phyloP scores from a whole-genome alignment of 768 basidiomycete genomes.

The Hypsizygus marmoreus region DNA sequence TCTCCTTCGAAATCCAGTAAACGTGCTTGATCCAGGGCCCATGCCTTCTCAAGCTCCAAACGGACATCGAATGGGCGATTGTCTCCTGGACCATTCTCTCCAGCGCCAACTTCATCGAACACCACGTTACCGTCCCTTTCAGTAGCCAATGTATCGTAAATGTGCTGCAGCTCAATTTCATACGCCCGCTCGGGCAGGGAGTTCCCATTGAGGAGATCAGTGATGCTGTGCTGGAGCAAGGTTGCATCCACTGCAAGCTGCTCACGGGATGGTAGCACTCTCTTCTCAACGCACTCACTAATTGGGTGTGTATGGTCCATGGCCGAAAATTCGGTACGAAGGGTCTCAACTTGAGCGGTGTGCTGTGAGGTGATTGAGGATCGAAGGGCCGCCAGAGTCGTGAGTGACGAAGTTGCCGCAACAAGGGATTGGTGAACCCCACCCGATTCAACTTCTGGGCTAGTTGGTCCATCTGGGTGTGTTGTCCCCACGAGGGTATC shows the following conservation, averaged over 20 bases:
- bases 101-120: constrained; percentile 2
- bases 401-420: constrained; percentile 3
- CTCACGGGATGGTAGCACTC: not conserved
- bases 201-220: too few species aligned
- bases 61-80: constrained; percentile 28
- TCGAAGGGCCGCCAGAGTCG: constrained; percentile 13
- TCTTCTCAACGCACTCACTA: too few species aligned
- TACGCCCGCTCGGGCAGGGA: too few species aligned
- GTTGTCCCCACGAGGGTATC: constrained; percentile 5
- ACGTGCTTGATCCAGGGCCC: constrained; percentile 29
- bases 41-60: constrained; percentile 29
- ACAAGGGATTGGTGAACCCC: not conserved
- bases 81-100: too few species aligned
- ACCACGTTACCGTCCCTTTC: constrained; percentile 3
- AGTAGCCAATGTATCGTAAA: too few species aligned
- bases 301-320: too few species aligned
- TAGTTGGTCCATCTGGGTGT: not conserved
- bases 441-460: not conserved
- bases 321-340: constrained; percentile 1
- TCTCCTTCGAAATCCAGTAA: constrained; percentile 23
- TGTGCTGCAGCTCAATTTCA: too few species aligned
- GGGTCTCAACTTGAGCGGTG: constrained; percentile 1
- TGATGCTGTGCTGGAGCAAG: too few species aligned
- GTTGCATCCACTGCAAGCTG: constrained; percentile 1
- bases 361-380: constrained; percentile 7